A percentile compares a stretch with the other conserved stretches of the same genome.
These are phyloP conservation scores for Teratosphaeria destructans DNA, from an alignment of 2,329 filamentous ascomycete species.

Conservation along the genomic window DNA sequence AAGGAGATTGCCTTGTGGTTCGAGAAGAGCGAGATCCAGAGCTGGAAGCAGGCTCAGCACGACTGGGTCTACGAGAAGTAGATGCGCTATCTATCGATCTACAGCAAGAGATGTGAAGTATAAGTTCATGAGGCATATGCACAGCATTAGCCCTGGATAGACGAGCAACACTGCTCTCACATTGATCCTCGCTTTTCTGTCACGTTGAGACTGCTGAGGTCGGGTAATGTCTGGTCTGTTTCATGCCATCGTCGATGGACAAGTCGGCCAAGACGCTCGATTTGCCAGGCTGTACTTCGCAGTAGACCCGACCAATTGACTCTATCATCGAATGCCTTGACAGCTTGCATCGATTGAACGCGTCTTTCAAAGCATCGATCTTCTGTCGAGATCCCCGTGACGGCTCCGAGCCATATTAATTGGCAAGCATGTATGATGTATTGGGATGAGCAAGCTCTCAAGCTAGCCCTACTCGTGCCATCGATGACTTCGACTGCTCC, in stretches of 20 bases:
- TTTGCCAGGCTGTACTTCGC: background rate
- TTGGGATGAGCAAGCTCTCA: too few species aligned
- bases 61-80: conserved; percentile 97
- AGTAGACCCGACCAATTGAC: too few species aligned
- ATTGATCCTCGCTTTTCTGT: background rate
- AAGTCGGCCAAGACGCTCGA: background rate
- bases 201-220: background rate
- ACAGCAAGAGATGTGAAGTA: background rate
- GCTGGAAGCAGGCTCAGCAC: conserved; percentile 73
- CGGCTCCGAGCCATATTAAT: too few species aligned
- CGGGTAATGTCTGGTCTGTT: background rate
- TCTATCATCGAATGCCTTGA: too few species aligned
- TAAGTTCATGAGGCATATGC: background rate
- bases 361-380: too few species aligned
- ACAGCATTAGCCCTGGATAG: background rate
- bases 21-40: conserved; percentile 73
- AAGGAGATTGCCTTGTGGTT: conserved; percentile 99
- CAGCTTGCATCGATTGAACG: too few species aligned
- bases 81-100: conserved; percentile 5
- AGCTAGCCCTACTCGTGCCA: too few species aligned
- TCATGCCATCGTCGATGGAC: background rate
- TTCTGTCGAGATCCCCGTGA: too few species aligned
- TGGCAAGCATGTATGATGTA: too few species aligned
- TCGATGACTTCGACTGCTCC: too few species aligned
- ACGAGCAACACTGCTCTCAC: background rate